Conservation (phyloP, 2,329 filamentous ascomycete genomes). For the Coniochaeta sp. region DNA sequence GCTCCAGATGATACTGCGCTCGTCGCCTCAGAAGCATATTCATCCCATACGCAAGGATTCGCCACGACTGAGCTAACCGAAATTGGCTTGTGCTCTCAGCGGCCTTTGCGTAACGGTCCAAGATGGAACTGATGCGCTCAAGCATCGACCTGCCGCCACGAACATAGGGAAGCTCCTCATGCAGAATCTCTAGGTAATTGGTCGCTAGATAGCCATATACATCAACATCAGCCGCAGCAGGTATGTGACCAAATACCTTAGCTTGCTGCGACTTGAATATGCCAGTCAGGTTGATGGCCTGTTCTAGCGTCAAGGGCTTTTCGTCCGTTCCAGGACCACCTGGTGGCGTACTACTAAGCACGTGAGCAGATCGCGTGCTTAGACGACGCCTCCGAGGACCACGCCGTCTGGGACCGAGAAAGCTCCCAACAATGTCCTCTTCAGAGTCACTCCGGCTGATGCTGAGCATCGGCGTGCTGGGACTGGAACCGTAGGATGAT, state of each 20-base stretch:
- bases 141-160: constrained; percentile 29
- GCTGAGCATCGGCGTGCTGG: constrained; percentile 41
- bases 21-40: constrained; percentile 44
- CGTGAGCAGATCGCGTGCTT: constrained; percentile 33
- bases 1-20: constrained; percentile 49
- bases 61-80: constrained; percentile 57
- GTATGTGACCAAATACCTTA: constrained; percentile 53
- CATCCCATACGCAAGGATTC: constrained; percentile 50
- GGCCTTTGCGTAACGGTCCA: constrained; percentile 50
- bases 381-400: constrained; percentile 30
- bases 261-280: constrained; percentile 52
- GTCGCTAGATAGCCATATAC: constrained; percentile 49
- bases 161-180: constrained; percentile 36
- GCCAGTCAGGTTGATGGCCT: constrained; percentile 50
- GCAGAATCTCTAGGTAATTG: constrained; percentile 47
- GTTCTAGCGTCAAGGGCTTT: constrained; percentile 44
- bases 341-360: constrained; percentile 48
- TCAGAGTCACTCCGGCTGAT: constrained; percentile 58
- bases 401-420: constrained; percentile 40
- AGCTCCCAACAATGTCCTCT: constrained; percentile 54
- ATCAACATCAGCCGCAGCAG: constrained; percentile 39
- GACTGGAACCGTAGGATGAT: constrained; percentile 39
- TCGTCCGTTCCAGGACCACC: constrained; percentile 32
- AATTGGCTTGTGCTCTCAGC: constrained; percentile 50
- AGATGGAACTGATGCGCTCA: constrained; percentile 39